Conservation (phyloP, 371 early-diverging fungal species). For the Amoeboaphelidium occidentale region DNA sequence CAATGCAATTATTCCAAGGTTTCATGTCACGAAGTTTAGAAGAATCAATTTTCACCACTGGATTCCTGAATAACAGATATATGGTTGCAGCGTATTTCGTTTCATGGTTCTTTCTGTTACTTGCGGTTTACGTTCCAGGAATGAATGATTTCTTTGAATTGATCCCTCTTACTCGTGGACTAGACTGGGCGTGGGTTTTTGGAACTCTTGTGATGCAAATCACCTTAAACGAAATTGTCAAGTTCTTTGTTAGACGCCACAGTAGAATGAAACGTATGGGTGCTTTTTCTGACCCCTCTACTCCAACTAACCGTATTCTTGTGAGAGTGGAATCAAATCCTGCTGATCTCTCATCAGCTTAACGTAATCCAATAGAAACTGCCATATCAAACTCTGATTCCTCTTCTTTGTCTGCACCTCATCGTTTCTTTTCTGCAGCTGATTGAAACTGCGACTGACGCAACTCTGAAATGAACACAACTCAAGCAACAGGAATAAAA, state of each 20-base stretch:
- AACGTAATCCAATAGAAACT: too few species aligned
- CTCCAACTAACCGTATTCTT: too few species aligned
- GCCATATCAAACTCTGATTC: too few species aligned
- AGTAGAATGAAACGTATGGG: too few species aligned
- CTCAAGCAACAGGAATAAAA: too few species aligned
- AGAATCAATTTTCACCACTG: constrained; percentile 35
- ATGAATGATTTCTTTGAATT: constrained; percentile 33
- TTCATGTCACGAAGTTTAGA: constrained; percentile 47
- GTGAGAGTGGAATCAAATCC: too few species aligned
- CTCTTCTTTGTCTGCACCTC: too few species aligned
- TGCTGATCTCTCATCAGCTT: too few species aligned
- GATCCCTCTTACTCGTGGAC: constrained; percentile 22
- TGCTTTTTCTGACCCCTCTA: too few species aligned
- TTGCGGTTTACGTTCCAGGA: constrained; percentile 50
- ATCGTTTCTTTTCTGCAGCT: too few species aligned
- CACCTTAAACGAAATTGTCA: constrained; percentile 38
- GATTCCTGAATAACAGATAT: constrained; percentile 39
- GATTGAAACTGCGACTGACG: too few species aligned
- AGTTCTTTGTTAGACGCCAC: not conserved
- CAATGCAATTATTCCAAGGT: constrained; percentile 48
- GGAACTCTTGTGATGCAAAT: constrained; percentile 36
- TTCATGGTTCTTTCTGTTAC: constrained; percentile 31
- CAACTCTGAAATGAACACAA: too few species aligned
- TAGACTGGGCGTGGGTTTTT: constrained; percentile 47
- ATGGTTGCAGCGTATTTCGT: constrained; percentile 45